Evolutionary conservation across 1,139 yeast genomes (phyloP).

Genomic region (Pichia sp.): DNA sequence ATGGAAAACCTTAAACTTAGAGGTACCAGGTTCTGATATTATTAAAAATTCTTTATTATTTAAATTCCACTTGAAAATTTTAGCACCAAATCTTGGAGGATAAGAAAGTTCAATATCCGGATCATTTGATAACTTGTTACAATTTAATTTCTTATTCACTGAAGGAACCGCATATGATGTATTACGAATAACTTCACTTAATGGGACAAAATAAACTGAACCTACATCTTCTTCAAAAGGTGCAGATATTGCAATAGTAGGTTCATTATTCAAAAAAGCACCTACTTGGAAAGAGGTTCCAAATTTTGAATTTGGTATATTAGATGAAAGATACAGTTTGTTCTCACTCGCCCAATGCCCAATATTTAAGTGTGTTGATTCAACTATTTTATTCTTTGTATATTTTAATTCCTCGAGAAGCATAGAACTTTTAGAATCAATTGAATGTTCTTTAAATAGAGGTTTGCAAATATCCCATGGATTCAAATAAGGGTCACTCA

Average conservation of each 20-base stretch:
- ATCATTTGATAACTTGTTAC: no score
- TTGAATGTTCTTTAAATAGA: constrained; percentile 15
- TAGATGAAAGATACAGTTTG: constrained; percentile 26
- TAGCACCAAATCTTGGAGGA: constrained; percentile 32
- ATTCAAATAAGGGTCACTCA: constrained; percentile 23
- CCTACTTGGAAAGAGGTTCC: no score
- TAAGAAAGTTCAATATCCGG: constrained; percentile 1
- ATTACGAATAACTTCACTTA: constrained; percentile 12
- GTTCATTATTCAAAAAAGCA: constrained; percentile 11
- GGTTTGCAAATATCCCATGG: constrained; percentile 41
- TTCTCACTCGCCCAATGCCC: not conserved
- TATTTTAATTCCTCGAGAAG: no score
- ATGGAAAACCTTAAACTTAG: constrained; percentile 21
- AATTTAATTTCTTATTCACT: no score
- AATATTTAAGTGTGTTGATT: no score
- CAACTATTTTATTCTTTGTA: no score
- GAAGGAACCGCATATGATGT: no score
- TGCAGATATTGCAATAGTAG: constrained; percentile 43
- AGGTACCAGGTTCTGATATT: constrained; percentile 34
- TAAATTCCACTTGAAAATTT: constrained; percentile 23
- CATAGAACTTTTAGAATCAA: not conserved
- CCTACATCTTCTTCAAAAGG: constrained; percentile 39
- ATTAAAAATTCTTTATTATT: constrained; percentile 27
- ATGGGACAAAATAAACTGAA: constrained; percentile 37
- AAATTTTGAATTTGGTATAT: constrained; percentile 33